Percentiles rank a stretch among this genome's conserved stretches.
Evolutionary conservation across 1,139 yeast genomes (phyloP).

Genomic region (Ashbya aceris): DNA sequence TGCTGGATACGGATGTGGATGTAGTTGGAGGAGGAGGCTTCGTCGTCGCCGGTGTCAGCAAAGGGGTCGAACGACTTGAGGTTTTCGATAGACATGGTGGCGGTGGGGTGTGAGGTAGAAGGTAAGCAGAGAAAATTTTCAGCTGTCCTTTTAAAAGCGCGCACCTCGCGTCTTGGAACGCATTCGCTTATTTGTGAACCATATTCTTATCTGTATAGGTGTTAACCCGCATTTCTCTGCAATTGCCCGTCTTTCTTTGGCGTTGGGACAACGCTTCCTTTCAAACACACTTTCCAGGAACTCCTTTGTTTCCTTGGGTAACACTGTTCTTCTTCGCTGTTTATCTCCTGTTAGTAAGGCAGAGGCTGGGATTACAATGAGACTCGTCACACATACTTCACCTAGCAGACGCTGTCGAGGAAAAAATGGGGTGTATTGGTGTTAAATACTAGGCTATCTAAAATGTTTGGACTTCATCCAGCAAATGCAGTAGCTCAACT

Average conservation of each 20-base stretch:
- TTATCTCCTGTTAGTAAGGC: constrained; percentile 4
- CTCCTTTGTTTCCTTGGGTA: constrained; percentile 11
- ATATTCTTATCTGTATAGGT: constrained; percentile 13
- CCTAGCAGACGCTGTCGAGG: constrained; percentile 4
- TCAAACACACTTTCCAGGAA: constrained; percentile 12
- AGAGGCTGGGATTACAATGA: constrained; percentile 4
- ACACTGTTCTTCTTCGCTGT: constrained; percentile 8
- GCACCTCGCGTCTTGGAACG: constrained; percentile 24
- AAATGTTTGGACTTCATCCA: not conserved
- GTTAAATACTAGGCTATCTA: no score
- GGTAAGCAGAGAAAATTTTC: constrained; percentile 3
- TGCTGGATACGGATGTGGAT: constrained; percentile 98
- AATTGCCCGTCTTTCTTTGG: constrained; percentile 11
- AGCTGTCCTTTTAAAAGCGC: constrained; percentile 5
- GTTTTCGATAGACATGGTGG: constrained; percentile 72
- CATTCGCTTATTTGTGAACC: constrained; percentile 9
- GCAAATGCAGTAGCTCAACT: not conserved
- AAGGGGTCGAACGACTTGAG: constrained; percentile 97
- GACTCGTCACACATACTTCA: constrained; percentile 4
- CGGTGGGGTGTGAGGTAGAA: constrained; percentile 5
- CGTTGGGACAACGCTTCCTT: constrained; percentile 12
- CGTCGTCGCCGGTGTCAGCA: constrained; percentile 99
- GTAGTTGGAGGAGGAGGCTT: constrained; percentile 89
- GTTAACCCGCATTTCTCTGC: constrained; percentile 14
- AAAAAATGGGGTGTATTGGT: no score